Conservation (phyloP, 202 grass and related monocot species). For the Brachypodium distachyon region DNA sequence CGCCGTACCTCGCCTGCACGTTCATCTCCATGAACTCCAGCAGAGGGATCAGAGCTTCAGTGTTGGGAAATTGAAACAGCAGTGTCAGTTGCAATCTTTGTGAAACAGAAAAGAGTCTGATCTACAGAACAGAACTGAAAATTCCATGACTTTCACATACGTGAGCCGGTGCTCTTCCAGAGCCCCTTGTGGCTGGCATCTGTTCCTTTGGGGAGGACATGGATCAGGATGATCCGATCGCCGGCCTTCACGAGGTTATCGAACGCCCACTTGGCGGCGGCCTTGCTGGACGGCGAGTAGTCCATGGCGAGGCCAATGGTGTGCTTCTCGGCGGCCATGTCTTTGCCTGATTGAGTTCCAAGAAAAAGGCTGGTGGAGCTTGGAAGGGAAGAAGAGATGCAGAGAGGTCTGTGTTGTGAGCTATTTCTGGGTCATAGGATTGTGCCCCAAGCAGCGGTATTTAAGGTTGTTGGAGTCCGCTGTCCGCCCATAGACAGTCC, state of each 20-base stretch:
- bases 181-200: constrained; percentile 58
- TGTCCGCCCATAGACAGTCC: too few relatives aligned
- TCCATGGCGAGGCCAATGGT: constrained; percentile 68
- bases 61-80: not conserved
- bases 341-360: not conserved
- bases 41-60: constrained; percentile 76
- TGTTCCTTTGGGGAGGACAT: constrained; percentile 47
- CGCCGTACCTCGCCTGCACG: constrained; percentile 40
- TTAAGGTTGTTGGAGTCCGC: constrained; percentile 1
- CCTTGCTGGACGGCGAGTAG: constrained; percentile 79
- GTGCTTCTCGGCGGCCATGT: constrained; percentile 21
- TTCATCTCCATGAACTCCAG: constrained; percentile 80
- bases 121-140: not conserved
- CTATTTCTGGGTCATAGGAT: constrained; percentile 5
- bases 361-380: not conserved
- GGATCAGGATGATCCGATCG: constrained; percentile 56
- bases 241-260: constrained; percentile 43
- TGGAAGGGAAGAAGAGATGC: not conserved
- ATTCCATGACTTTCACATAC: constrained; percentile 17
- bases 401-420: not conserved
- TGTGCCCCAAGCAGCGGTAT: constrained; percentile 11
- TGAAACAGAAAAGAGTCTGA: not conserved
- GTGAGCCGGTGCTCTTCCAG: constrained; percentile 62
- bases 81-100: not conserved
- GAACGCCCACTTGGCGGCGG: constrained; percentile 45